Conservation (phyloP, 2,329 filamentous ascomycete species). For the Penicillium sp. region DNA sequence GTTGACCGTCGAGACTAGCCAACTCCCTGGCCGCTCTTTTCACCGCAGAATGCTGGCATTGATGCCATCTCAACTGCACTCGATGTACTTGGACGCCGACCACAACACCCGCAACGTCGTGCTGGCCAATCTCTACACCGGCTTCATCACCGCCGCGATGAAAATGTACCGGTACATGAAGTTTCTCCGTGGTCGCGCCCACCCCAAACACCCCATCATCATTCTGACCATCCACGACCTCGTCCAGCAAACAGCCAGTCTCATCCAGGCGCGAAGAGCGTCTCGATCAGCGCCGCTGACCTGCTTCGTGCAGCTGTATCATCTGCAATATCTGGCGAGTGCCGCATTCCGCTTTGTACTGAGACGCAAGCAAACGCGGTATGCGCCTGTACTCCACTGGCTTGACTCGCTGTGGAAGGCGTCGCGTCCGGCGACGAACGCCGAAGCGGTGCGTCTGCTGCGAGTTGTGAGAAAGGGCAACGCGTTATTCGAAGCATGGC, state of each 20-base stretch:
- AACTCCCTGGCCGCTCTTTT: slow-evolving; percentile 74
- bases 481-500: slow-evolving; percentile 42
- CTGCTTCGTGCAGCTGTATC: slow-evolving; percentile 63
- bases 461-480: slow-evolving; percentile 41
- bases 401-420: slow-evolving; percentile 56
- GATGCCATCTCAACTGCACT: slow-evolving; percentile 82
- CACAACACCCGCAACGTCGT: slow-evolving; percentile 74
- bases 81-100: slow-evolving; percentile 56
- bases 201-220: slow-evolving; percentile 64
- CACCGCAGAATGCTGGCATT: slow-evolving; percentile 73
- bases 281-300: slow-evolving; percentile 43
- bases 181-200: slow-evolving; percentile 58
- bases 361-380: slow-evolving; percentile 70
- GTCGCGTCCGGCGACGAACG: slow-evolving; percentile 42
- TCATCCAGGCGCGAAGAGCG: slow-evolving; percentile 59
- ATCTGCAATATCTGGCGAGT: slow-evolving; percentile 68
- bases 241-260: slow-evolving; percentile 64
- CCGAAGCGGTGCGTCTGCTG: slow-evolving; percentile 38
- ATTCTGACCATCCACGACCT: slow-evolving; percentile 68
- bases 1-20: slow-evolving; percentile 76
- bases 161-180: slow-evolving; percentile 68
- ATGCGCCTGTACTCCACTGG: slow-evolving; percentile 69
- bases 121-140: slow-evolving; percentile 72
- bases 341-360: slow-evolving; percentile 72
- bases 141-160: slow-evolving; percentile 75